Base-by-base conservation (phyloP, 2,329 filamentous ascomycete genomes). In the Sporothrix pallida region DNA sequence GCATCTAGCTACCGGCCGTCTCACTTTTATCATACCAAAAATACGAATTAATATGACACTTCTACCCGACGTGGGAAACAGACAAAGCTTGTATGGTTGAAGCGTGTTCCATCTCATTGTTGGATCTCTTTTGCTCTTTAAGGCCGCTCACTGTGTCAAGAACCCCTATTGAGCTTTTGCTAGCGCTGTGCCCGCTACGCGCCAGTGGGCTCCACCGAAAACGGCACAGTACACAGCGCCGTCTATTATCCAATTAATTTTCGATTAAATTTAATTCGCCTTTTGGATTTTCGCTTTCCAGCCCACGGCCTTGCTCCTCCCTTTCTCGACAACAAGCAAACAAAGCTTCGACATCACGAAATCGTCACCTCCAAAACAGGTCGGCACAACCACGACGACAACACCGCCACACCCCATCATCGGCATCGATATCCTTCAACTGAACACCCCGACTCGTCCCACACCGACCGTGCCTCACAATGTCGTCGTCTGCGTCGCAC, bases 401-500 rank as follows among this genome's bases (percentile, higher is more conserved):
- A 37, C 62, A 1, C 60, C 10, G 8, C 20, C 62, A 20, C 17
- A 23, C 42, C 62, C 54, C 23, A 23, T 8, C 23, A 13, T 56
- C 52, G 52, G n/a, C 52, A 56, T 23, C n/a, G 10, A 56, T 3
- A 23, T 26, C 20, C 4, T 56, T 26, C 12, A 10, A 56, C 12
- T 15, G 10, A 17, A 3, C 12, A 23, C 20, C 23, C 20, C 20
- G 5, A 52, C 26, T 42, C 52, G 37, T 44, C 12, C 7, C 9
- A 10, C 65, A 31, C 65, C 2, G 50, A 8, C 17, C 23, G 7
- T 20, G 52, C 44, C 42, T n/a, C 76, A 76, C 73, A 20, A 85
- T 85, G 83, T 82, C 83, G 72, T 83, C 83, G 72, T 84, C 83
- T 73, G 78, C 80, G 74, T 83, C 84, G 75, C 76, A 74, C 50